These are phyloP conservation scores for Sporisorium exsertum DNA, from an alignment of 1,284 basidiomycete genomes.

Conservation along the genomic window DNA sequence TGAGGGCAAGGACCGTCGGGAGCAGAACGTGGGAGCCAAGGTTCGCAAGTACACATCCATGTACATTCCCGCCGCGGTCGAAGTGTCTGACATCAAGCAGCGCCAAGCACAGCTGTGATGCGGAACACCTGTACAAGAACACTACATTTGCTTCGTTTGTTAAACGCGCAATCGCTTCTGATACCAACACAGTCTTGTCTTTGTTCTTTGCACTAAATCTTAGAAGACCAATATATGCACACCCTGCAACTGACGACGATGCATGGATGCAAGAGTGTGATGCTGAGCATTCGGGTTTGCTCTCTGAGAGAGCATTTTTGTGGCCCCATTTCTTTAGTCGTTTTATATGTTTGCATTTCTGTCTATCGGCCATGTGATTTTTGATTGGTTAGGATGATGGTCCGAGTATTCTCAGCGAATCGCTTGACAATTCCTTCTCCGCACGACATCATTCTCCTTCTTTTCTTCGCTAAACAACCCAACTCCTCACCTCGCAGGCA, in stretches of 20 bases:
- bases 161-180: too few species aligned
- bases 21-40: conserved; percentile 46
- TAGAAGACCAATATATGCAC: too few species aligned
- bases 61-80: conserved; percentile 35
- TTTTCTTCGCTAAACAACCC: not conserved
- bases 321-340: not conserved
- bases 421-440: conserved; percentile 7
- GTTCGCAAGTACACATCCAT: conserved; percentile 42
- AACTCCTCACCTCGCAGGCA: not conserved
- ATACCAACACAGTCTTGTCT: conserved; percentile 1
- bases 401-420: conserved; percentile 13
- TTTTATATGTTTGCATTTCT: not conserved
- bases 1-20: conserved; percentile 68
- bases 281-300: too few species aligned
- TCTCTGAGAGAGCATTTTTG: too few species aligned
- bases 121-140: too few species aligned
- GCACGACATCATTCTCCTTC: conserved; percentile 31
- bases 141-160: not conserved
- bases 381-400: conserved; percentile 35
- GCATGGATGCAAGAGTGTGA: too few species aligned
- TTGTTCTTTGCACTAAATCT: too few species aligned
- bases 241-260: too few species aligned
- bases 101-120: conserved; percentile 26
- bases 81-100: conserved; percentile 36
- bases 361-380: not conserved